Conservation (phyloP, 1,284 basidiomycete genomes). For the Kalmanozyma brasiliensis region DNA sequence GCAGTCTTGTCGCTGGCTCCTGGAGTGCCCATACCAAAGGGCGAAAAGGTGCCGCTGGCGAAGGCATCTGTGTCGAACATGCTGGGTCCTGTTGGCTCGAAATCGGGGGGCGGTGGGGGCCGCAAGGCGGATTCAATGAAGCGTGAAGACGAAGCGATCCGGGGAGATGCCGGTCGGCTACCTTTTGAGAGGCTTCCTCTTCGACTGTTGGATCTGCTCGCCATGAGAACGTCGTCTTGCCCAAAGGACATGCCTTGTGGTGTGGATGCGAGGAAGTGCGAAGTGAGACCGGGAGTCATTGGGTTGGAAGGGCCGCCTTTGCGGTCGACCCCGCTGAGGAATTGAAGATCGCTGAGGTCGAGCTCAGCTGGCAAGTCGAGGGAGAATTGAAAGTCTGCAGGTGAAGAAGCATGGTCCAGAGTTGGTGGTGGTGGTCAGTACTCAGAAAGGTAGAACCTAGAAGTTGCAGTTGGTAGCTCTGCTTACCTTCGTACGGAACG, state of each 20-base stretch:
- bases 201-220: slow-evolving; percentile 43
- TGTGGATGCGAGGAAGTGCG: slow-evolving; percentile 42
- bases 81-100: slow-evolving; percentile 42
- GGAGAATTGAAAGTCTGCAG: slow-evolving; percentile 59
- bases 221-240: slow-evolving; percentile 50
- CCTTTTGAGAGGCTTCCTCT: slow-evolving; percentile 49
- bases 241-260: slow-evolving; percentile 25
- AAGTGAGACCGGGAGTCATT: slow-evolving; percentile 47
- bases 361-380: slow-evolving; percentile 57
- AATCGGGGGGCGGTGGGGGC: slow-evolving; percentile 51
- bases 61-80: slow-evolving; percentile 45
- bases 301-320: slow-evolving; percentile 48
- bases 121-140: slow-evolving; percentile 42
- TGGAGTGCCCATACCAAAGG: slow-evolving; percentile 41
- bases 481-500: slow-evolving; percentile 59
- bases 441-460: too few species aligned
- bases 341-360: slow-evolving; percentile 47
- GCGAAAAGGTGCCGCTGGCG: slow-evolving; percentile 25
- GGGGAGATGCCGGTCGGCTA: slow-evolving; percentile 44
- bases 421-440: too few species aligned
- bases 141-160: slow-evolving; percentile 32
- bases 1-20: slow-evolving; percentile 19
- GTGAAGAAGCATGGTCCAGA: neutral
- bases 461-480: too few species aligned
- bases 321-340: slow-evolving; percentile 47